phyloP scores from a whole-genome alignment of 2,329 filamentous ascomycete genomes.

The Pseudogymnoascus sp. region DNA sequence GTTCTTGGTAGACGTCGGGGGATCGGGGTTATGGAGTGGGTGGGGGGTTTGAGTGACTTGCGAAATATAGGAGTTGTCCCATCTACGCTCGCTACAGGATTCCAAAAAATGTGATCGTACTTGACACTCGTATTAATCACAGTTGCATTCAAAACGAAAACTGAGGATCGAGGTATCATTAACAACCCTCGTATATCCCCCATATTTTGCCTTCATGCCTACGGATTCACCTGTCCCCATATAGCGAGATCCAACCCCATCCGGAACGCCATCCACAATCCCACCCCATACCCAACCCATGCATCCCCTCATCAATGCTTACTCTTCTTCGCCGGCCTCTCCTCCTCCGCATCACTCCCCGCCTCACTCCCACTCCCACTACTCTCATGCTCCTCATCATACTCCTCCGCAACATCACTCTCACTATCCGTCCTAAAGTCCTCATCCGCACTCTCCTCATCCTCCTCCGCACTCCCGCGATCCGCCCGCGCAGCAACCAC shows the following conservation, averaged over 20 bases:
- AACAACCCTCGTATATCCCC: neutral
- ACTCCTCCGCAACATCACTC: constrained; percentile 94
- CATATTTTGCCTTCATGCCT: neutral
- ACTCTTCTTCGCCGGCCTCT: constrained; percentile 47
- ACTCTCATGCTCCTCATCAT: constrained; percentile 84
- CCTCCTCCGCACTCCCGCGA: constrained; percentile 89
- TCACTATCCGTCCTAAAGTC: constrained; percentile 92
- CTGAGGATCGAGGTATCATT: constrained; percentile 2
- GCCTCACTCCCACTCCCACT: constrained; percentile 64
- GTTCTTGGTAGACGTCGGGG: constrained; percentile 6
- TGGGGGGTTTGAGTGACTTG: neutral
- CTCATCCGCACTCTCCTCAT: constrained; percentile 90
- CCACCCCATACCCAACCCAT: neutral
- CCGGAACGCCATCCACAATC: constrained; percentile 11
- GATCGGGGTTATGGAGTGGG: constrained; percentile 6
- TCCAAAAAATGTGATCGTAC: neutral
- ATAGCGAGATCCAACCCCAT: constrained; percentile 4
- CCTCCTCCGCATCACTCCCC: constrained; percentile 53
- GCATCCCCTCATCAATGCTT: constrained; percentile 23
- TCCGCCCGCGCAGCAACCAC: constrained; percentile 65
- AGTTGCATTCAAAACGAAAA: neutral
- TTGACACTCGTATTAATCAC: neutral
- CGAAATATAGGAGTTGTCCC: constrained; percentile 1
- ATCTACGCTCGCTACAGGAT: neutral
- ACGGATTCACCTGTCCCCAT: neutral